phyloP scores from a whole-genome alignment of 805 yeast species.

The Schwanniomyces pseudopolymorphus region DNA sequence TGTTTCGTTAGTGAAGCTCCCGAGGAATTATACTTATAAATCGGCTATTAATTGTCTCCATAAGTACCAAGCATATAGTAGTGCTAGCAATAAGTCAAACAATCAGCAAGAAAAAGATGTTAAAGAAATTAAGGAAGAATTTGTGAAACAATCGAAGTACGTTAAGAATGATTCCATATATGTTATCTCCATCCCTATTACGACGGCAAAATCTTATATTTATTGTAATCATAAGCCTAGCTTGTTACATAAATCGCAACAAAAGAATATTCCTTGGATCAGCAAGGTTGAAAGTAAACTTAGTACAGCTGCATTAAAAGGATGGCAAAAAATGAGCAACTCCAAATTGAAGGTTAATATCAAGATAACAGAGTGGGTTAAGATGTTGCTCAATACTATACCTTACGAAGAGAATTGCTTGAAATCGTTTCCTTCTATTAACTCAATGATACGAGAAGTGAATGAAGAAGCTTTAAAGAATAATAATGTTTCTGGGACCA shows the following conservation, averaged over 20 bases:
- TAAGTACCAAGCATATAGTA: not conserved
- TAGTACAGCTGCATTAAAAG: slow-evolving; percentile 48
- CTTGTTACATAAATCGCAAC: slow-evolving; percentile 23
- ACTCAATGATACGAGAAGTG: slow-evolving; percentile 53
- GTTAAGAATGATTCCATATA: slow-evolving; percentile 48
- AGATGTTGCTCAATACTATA: slow-evolving; percentile 55
- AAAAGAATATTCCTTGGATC: slow-evolving; percentile 26
- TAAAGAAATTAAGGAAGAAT: not conserved
- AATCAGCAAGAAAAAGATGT: not conserved
- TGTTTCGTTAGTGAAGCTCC: not conserved
- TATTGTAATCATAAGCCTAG: slow-evolving; percentile 60
- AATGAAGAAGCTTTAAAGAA: slow-evolving; percentile 21
- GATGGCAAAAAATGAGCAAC: slow-evolving; percentile 61
- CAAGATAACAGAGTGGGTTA: slow-evolving; percentile 54
- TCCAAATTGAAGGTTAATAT: slow-evolving; percentile 60
- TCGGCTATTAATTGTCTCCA: not conserved
- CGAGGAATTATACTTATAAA: not conserved
- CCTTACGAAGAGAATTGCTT: slow-evolving; percentile 82
- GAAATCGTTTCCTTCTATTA: slow-evolving; percentile 70
- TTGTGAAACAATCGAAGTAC: not conserved
- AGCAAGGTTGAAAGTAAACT: slow-evolving; percentile 47
- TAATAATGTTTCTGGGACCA: slow-evolving; percentile 3
- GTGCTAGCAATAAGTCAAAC: not conserved
- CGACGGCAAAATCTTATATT: slow-evolving; percentile 58
- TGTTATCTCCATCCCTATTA: slow-evolving; percentile 70